Evolutionary conservation across 495 filamentous ascomycete genomes (phyloP), one percentile per base, ranked within the genome.

Genomic region (Trichocladium uniseriatum): DNA sequence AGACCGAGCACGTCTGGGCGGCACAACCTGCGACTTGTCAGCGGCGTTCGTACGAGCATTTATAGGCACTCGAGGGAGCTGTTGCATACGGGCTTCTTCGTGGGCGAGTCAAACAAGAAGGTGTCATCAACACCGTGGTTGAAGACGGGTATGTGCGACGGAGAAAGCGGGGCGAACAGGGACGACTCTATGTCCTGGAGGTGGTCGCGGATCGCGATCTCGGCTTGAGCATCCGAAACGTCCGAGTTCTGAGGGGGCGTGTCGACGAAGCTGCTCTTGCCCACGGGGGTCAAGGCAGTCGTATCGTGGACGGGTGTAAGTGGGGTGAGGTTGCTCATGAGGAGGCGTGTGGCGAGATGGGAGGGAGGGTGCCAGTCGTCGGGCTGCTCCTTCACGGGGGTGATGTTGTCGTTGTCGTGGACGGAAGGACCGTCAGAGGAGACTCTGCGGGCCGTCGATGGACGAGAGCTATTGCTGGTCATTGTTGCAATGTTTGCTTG

Each of bases 101-200:
- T 43, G 11, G 68, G 60, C 13, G 61, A 70, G 56, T 81, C 80
- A 62, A 82, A 82, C 53, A 82, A 60, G 62, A 72, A 84, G 41
- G 79, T 84, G 60, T 86, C 83, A 61, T 85, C 81, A 42, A 73
- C 51, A 35, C 69, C 67, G 21, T 71, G 70, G 43, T 57, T 67
- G 37, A 56, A 62, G 18, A 66, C 56, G 11, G 63, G 63, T 31
- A 70, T 67, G 22, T 71, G 76, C 37, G 77, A 8, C 24, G 24
- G 24, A 27, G 24, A 27, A 8, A 27, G 24, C 4, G 39, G 38
- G 77, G 75, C 21, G 75, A 74, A 34, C 89, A 44, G 54, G 94
- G 94, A 59, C 86, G 88, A 94, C 62, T 95, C 89, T 50, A 92
- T 79, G 59, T 94, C 89, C 70, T 86, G 82, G 49, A 94, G 61